Evolutionary conservation across 73 alveolate genomes (phyloP).

Genomic region (Tetrahymena malaccensis): DNA sequence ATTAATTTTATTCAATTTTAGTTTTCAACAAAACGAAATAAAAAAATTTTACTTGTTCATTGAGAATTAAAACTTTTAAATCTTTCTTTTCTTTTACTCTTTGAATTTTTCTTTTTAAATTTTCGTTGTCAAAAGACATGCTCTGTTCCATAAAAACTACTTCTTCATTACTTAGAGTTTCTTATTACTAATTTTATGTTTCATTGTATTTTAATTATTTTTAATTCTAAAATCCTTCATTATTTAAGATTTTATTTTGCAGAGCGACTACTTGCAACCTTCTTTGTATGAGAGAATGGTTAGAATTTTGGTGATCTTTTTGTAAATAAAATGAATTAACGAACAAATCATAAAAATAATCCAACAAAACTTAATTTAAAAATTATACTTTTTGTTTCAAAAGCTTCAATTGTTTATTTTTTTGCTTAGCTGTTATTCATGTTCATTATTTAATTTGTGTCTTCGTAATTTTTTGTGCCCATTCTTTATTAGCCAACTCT

Average conservation of each 20-base stretch:
- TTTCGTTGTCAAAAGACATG: neutral
- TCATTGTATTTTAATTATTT: too few species aligned
- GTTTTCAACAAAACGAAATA: too few species aligned
- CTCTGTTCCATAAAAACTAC: neutral
- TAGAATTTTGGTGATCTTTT: too few species aligned
- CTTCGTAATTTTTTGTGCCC: slow-evolving; percentile 29
- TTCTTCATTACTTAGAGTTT: neutral
- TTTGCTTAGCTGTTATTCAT: neutral
- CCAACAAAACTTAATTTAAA: too few species aligned
- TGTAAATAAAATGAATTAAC: too few species aligned
- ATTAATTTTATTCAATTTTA: too few species aligned
- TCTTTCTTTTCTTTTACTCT: neutral
- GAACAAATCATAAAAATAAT: too few species aligned
- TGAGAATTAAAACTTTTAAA: neutral
- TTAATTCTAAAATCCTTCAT: too few species aligned
- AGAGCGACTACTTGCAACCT: neutral
- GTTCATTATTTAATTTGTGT: too few species aligned
- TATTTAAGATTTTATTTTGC: neutral
- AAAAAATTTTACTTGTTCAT: neutral
- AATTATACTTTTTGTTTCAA: neutral
- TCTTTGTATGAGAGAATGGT: too few species aligned
- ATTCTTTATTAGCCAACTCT: slow-evolving; percentile 48
- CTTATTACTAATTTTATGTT: neutral
- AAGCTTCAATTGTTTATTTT: neutral
- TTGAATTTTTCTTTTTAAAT: too few species aligned